Base-by-base conservation (phyloP, 257 asterid genomes). In the Plantago ovata region DNA sequence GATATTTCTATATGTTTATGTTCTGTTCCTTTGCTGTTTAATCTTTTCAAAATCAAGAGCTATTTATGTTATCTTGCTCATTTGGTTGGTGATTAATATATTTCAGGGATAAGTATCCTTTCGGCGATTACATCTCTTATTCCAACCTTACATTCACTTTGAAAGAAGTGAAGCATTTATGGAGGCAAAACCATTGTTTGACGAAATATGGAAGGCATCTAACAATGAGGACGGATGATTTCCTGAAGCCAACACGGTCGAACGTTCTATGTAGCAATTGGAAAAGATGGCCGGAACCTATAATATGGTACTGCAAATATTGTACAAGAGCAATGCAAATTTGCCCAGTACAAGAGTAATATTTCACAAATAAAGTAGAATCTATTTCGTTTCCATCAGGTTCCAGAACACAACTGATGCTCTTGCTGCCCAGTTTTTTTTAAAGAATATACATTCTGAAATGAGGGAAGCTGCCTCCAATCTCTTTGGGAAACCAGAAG, bases 371-470 rank as follows among this genome's bases (percentile, higher is more conserved):
- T 61, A 18, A 42, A 42, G 15, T 20, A 55, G 52, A 58, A 61
- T 56, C 45, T 48, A 54, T 44, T 62, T 14, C 46, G 51, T 38
- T 66, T 63, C 56, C 43, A 62, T 66, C 81, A 93, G 98, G 98
- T 81, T 93, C 67, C 98, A 93, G 66, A 93, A 93, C 67, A 63
- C 98, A 18, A 93, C 98, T 41, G 98, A 93, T 82, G 95, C 98
- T 52, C 92, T 87, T 64, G 95, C 95, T 68, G 87, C 88, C 64
- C 98, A 93, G 65, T 89, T 89, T 74, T 93, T 93, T 89, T 76
- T 93, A 53, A 93, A 89, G 82, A 93, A 77, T 59, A 51, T 81
- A 60, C 96, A 93, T 71, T 56, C 56, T 39, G 84, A 80, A 54
- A 93, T 89, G 97, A 86, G 85, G 72, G 81, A 76, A 57, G 76